Evolutionary conservation across 2,329 filamentous ascomycete species (phyloP).

Genomic region (Diplodia intermedia): DNA sequence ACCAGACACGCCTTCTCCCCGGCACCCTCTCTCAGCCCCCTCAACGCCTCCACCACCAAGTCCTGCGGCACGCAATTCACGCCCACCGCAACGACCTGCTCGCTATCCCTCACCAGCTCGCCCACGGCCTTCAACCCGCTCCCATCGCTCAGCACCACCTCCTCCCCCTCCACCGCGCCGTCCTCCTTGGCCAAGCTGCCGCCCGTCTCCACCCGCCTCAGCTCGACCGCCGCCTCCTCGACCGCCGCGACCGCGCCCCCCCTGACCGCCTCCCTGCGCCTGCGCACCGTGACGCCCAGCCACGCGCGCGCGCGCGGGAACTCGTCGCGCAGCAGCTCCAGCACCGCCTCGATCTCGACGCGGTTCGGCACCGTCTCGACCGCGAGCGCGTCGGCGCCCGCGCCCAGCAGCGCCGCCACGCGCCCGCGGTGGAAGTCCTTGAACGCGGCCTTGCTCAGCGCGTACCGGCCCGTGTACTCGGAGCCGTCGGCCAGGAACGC

Average conservation of each 20-base stretch:
- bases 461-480: conserved; percentile 56
- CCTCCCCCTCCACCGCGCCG: conserved; percentile 36
- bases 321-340: conserved; percentile 47
- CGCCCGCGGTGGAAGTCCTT: conserved; percentile 54
- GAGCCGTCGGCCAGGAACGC: conserved; percentile 56
- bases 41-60: conserved; percentile 45
- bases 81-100: conserved; percentile 52
- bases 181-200: not conserved
- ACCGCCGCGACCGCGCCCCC: not conserved
- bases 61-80: conserved; percentile 54
- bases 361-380: conserved; percentile 55
- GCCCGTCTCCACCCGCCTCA: not conserved
- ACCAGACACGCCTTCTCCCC: conserved; percentile 1
- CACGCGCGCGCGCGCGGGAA: conserved; percentile 49
- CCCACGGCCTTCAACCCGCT: conserved; percentile 47
- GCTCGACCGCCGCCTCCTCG: not conserved
- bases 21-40: conserved; percentile 37
- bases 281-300: conserved; percentile 51
- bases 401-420: conserved; percentile 50
- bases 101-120: conserved; percentile 38
- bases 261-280: conserved; percentile 1
- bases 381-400: conserved; percentile 54
- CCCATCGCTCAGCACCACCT: conserved; percentile 51
- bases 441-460: conserved; percentile 41
- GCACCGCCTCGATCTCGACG: conserved; percentile 49